Base-by-base conservation (phyloP, 495 filamentous ascomycete genomes). In the Daldinia decipiens region DNA sequence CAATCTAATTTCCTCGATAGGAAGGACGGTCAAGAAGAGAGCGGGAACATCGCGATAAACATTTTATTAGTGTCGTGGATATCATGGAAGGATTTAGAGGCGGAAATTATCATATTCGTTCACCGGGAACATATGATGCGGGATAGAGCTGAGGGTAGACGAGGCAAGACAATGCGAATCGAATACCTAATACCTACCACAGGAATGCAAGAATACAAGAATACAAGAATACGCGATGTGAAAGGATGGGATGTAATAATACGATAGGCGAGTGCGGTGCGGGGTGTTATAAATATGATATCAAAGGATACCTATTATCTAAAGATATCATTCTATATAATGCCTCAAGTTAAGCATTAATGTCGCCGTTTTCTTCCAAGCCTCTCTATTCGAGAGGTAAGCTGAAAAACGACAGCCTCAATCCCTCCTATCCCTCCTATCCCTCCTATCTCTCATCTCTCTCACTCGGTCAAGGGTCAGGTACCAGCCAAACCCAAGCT, bases 1-100 rank as follows among this genome's bases (percentile, higher is more conserved):
- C n/a, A 26, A 47, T 24, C 13, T 29, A 21, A 51, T 62, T 62
- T 62, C 65, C 52, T 40, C 15, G 52, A 57, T 24, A 40, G 65
- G 65, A 68, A 55, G 52, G 38, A 59, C 26, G 38, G 15, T 26
- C 0, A 12, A 59, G 56, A 36, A 36, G 27, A 29, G 27, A 17
- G 26, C 24, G 51, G 24, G n/a, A 53, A 53, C 21, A n/a, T 24
- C 19, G 4, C 4, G 43, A 47, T 47, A 21, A 47, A 4, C 43
- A 21, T 21, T 24, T 3, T 24, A 47, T 3, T 24, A 47, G 43
- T 47, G 19, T 47, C 19, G 43, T 47, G 0, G n/a, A 34, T 40
- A 31, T 51, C 24, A 39, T 11, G 12, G 51, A 52, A 55, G 38
- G 47, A 60, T 47, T 47, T 61, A 15, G 39, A 54, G 51, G 34